Evolutionary conservation across 2,329 filamentous ascomycete species (phyloP), one percentile per base, ranked within the genome.

Genomic region (Dendrostoma leiphaemia): DNA sequence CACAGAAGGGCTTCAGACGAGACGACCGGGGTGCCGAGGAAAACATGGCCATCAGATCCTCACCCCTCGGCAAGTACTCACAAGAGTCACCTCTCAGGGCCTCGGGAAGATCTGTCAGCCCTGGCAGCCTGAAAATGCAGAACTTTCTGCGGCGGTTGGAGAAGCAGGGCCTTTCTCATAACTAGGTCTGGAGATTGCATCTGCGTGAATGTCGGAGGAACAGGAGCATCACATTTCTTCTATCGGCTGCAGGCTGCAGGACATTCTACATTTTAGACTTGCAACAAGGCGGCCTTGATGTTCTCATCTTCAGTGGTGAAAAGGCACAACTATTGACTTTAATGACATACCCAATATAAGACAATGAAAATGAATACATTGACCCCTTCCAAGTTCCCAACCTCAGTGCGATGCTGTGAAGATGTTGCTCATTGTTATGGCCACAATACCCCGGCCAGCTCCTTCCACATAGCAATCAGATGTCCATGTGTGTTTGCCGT

Each of bases 101-200:
- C 6, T 24, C 17, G 10, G 28, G 13, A 15, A 44, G 48, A n/a
- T n/a, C 56, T 21, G 12, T 50, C 38, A 56, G 53, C 45, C 56
- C 53, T 43, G 56, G 56, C 28, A 56, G 53, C 48, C 45, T 53
- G 29, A 56, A 53, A 49, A 55, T 56, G 53, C 53, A 56, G 34
- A 58, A 53, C 24, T 58, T 58, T 17, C 37, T 58, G 28, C 21
- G 47, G 29, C 50, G 49, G 40, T 49, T 58, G 40, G 56, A 58
- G 40, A 43, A 38, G 41, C 53, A 56, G 37, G 56, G 56, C 15
- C 53, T 58, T 29, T 56, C 56, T 38, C 50, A 58, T 34, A 45
- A 55, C 48, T 58, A 55, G 56, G 4, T 45, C 19, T 17, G 31
- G 31, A 21, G n/a, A 46, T 13, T 19, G 44, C 29, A 23, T 34